Evolutionary conservation across 73 alveolate species (phyloP), one percentile per base, ranked within the genome.

Genomic region (Blepharisma stoltei): DNA sequence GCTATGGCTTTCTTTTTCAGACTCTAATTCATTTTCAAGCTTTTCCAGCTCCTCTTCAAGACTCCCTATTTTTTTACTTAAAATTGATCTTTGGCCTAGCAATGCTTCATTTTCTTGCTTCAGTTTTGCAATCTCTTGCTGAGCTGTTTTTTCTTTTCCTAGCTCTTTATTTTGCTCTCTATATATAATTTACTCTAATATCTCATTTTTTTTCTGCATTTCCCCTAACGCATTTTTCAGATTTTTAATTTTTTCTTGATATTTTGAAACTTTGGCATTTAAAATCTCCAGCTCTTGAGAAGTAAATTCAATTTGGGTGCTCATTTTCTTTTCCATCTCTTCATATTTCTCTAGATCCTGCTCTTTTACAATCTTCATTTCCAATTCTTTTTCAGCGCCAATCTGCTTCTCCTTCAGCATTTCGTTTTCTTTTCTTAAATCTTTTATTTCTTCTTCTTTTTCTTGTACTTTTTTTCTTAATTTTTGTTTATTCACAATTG

Each of bases 201-300:
- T 25, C 37, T 60, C 45, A 18, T 60, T 25, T 60, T 60, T n/a
- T 60, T 60, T 60, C 14, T 14, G 14, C 73, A 60, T 9, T 60
- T 20, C 38, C 14, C 23, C 73, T 14, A 60, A 9, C 0, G 73
- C 73, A 14, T 5, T 38, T 60, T 60, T 60, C 23, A 14, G 73
- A 14, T 38, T 60, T 60, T 25, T 60, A 9, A 60, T 25, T 25
- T 60, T 60, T 25, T 25, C 73, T 14, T 8, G 14, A 18, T 8
- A 60, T 20, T n/a, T 60, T 5, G 14, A 14, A 60, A 14, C 45
- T 25, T 60, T 60, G 18, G 73, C 73, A 20, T 18, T 8, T n/a
- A 38, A n/a, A 60, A 60, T 60, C 23, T 60, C 73, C 2, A 60
- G 73, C 23, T 60, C 73, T 60, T 60, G 48, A 60, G 38, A 8